Conservation (phyloP, 495 filamentous ascomycete species). For the Aspergillus coremiiformis region DNA sequence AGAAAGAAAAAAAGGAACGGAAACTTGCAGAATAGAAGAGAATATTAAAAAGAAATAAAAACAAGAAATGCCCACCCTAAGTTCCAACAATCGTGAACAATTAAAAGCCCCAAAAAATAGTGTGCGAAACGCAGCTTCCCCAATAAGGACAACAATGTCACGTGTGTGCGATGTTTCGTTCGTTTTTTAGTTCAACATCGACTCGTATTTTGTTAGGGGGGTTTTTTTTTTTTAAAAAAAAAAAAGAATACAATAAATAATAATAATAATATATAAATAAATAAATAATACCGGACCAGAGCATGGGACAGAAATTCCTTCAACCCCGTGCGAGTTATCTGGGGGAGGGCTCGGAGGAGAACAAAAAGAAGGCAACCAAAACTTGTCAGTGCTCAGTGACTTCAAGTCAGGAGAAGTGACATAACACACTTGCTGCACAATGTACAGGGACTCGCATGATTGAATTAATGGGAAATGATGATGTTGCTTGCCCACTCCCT, state of each 20-base stretch:
- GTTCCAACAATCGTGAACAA: neutral
- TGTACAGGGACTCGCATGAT: neutral
- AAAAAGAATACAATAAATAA: neutral
- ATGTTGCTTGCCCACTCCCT: too few species aligned
- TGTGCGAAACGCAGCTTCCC: slow-evolving; percentile 3
- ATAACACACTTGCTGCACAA: slow-evolving; percentile 1
- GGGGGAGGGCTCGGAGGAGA: too few species aligned
- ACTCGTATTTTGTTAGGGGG: neutral
- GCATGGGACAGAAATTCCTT: too few species aligned
- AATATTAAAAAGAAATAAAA: neutral
- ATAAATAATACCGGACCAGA: neutral
- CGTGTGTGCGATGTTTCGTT: slow-evolving; percentile 1
- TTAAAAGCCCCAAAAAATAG: neutral
- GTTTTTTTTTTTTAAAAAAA: neutral
- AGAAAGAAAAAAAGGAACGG: neutral
- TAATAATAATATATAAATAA: too few species aligned
- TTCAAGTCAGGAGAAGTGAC: neutral
- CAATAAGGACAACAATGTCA: slow-evolving; percentile 4
- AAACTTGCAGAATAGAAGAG: neutral
- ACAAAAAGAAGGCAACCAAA: slow-evolving; percentile 11
- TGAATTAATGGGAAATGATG: neutral
- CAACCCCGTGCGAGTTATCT: too few species aligned
- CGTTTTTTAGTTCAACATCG: neutral
- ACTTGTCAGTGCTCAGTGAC: neutral
- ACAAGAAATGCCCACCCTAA: neutral